Evolutionary conservation across 805 yeast species (phyloP), one percentile per base, ranked within the genome.

Genomic region (Candida awuae): DNA sequence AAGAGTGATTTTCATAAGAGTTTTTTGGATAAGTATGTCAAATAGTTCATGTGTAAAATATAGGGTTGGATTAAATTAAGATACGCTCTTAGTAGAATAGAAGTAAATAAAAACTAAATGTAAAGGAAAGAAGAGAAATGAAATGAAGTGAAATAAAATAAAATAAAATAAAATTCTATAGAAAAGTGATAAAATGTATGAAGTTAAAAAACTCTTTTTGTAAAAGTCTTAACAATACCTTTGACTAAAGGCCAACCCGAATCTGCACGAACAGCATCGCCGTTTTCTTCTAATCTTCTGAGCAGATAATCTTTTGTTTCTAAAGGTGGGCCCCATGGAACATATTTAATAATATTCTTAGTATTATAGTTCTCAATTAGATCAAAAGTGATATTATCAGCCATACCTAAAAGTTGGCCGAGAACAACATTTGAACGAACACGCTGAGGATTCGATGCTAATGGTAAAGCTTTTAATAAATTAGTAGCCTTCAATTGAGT

Each of bases 271-370:
- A 85, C 94, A 8, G 95, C 94, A 61, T 88, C 96, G 18, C 96
- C 96, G 56, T 88, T 88, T 65, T 88, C 97, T 65, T 88, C 96
- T 46, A 88, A 68, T 65, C 97, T 76, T 68, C 97, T 79, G 46
- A 80, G 67, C 45, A 88, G 65, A 57, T 88, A 88, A 51, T 85
- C 95, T 65, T 84, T 86, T 42, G 96, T 87, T 64, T 90, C 97
- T 50, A 76, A 63, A 40, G 95, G 94, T 25, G 97, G 97, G 8
- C 97, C 97, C 97, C 97, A 88, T 14, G 97, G 94, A 46, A 88
- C 96, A 58, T 90, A 88, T 65, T 90, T 90, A 63, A 90, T 80
- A 38, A 88, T 80, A 54, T 85, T 85, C 45, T 71, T 75, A 32
- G 75, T 83, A 32, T 74, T 68, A 48, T 82, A 75, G 34, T 77